phyloP scores from a whole-genome alignment of 2,329 filamentous ascomycete species.

The Ophiocordyceps robertsii region DNA sequence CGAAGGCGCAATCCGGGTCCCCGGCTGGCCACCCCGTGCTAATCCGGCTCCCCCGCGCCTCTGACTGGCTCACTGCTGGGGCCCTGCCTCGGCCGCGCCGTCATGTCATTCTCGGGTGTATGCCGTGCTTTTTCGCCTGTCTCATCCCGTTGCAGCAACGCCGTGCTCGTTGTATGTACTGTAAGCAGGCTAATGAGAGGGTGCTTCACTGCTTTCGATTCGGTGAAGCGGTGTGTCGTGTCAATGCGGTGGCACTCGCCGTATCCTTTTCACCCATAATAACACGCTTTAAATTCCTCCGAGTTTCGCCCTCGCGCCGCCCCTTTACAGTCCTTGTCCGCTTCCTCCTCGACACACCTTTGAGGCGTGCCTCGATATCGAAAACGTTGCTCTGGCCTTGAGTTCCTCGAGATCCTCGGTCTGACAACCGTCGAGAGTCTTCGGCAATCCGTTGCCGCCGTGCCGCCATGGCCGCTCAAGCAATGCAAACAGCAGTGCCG shows the following conservation, averaged over 20 bases:
- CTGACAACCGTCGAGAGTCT: background rate
- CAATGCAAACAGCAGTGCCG: conserved; percentile 10
- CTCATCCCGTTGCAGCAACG: background rate
- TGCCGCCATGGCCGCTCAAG: conserved; percentile 14
- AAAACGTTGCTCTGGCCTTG: background rate
- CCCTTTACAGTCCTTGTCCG: background rate
- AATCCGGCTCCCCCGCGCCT: background rate
- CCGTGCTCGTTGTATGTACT: background rate
- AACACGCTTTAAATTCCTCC: background rate
- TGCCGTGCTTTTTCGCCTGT: conserved; percentile 1
- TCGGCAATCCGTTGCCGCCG: background rate
- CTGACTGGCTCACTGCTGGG: conserved; percentile 4
- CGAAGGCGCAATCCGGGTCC: conserved; percentile 8
- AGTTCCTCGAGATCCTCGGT: background rate
- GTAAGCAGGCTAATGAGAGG: background rate
- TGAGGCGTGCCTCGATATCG: background rate
- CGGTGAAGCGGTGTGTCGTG: background rate
- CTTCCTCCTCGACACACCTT: background rate
- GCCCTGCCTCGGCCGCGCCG: background rate
- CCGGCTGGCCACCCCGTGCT: conserved; percentile 5
- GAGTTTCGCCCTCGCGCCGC: background rate
- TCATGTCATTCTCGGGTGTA: conserved; percentile 1
- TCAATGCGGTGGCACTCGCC: background rate
- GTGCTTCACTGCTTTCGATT: background rate
- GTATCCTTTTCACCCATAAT: background rate